Base-by-base conservation (phyloP, 1,284 basidiomycete species). In the Moesziomyces parantarcticus region DNA sequence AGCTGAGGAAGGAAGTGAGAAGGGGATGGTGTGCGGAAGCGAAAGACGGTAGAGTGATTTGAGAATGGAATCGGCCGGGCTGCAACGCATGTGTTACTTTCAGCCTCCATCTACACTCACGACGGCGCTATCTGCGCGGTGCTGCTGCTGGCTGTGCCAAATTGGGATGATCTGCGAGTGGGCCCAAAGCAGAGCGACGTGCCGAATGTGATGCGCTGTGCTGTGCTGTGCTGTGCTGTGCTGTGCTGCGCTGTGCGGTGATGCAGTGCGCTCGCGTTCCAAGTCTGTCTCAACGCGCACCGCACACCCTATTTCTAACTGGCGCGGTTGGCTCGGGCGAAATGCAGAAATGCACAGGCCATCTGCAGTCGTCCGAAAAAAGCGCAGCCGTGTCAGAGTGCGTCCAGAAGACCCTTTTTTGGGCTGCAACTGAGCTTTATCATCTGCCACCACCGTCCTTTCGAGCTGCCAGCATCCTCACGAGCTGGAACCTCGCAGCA, bases 71-170 rank as follows among this genome's bases (percentile, higher is more conserved):
- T 32, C 11, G 10, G 29, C 29, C 29, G 10, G 29, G 29, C 29
- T 32, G 29, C n/a, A 32, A 11, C 29, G 22, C 34, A 22, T 26
- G 61, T 63, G 61, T 63, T 63, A 55, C 61, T 63, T 49, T 60
- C 58, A 47, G 8, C 29, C 26, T 49, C 29, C 29, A 32, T 32
- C 29, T 32, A 32, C 29, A 32, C 29, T 26, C 36, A 20, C 11
- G 23, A 3, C n/a, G 21, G 10, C 13, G 29, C 29, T 32, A 13
- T 32, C 29, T 10, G 29, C 11, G 29, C 11, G 10, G 29, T 4
- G 29, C 29, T 32, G 29, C 29, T 29, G 4, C 26, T 13, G 11
- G 29, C 29, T 32, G 29, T 32, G 29, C 29, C 29, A 32, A 32
- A 16, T 25, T 32, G 50, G 5, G 20, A 34, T 21, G 40, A 25